phyloP scores from a whole-genome alignment of 164 flowering plant species.

The Buxus sempervirens region DNA sequence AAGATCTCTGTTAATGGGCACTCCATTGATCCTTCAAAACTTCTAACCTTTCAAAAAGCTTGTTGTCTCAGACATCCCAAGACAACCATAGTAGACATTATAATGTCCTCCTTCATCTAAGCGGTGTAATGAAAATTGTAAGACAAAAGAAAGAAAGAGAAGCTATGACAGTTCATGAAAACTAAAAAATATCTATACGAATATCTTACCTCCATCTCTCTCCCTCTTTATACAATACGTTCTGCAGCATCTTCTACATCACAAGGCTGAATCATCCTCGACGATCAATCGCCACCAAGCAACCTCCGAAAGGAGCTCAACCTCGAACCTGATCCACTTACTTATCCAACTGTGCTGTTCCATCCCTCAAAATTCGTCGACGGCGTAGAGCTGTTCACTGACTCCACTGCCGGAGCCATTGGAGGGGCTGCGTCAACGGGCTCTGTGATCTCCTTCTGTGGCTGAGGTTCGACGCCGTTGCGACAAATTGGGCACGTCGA shows the following conservation, averaged over 20 bases:
- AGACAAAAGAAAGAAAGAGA: no score
- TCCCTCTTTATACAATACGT: no score
- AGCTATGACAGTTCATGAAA: no score
- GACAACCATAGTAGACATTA: no score
- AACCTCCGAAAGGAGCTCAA: constrained; percentile 58
- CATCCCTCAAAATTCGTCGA: constrained; percentile 23
- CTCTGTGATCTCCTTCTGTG: neutral
- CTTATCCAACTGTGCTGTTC: constrained; percentile 20
- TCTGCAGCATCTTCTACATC: constrained; percentile 23
- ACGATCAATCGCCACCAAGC: constrained; percentile 47
- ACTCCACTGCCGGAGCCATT: constrained; percentile 13
- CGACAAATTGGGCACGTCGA: constrained; percentile 52
- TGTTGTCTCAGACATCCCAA: no score
- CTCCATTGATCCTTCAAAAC: no score
- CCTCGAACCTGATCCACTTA: constrained; percentile 26
- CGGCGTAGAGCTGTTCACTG: neutral
- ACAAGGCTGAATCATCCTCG: constrained; percentile 29
- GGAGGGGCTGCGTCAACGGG: neutral
- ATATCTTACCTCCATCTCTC: no score
- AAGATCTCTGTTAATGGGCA: no score
- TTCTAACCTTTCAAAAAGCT: no score
- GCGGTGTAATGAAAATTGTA: no score
- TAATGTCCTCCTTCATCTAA: no score
- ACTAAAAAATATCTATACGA: no score
- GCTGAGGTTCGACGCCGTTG: constrained; percentile 32